Evolutionary conservation across 129 eudicot genomes (phyloP), one percentile per base, ranked within the genome.

Genomic region (Artemisia tridentata): DNA sequence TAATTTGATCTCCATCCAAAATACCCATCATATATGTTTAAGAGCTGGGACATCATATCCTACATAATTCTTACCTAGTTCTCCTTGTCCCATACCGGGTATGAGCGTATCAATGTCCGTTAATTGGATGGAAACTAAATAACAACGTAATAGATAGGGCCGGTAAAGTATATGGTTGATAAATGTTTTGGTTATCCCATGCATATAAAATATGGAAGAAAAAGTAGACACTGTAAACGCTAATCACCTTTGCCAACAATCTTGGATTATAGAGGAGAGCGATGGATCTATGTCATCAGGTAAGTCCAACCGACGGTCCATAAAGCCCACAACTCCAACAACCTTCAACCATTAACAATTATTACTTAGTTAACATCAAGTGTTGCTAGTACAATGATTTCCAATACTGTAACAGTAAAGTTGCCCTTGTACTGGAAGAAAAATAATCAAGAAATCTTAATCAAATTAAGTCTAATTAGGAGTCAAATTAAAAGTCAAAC

Each of bases 201-300:
- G 67, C 66, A 34, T 53, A 19, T 54, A 18, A 7, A 31, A 62
- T 25, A 54, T 54, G 10, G 62, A 71, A 49, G 41, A 20, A 41
- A 20, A 57, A 72, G 54, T 12, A 61, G 49, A 29, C 15, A 8
- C 8, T 3, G 4, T 18, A 67, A 29, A 51, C 52, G 16, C 9
- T 69, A 19, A 81, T 59, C 54, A 89, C 98, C 91, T 92, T 67
- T 75, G 82, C 98, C 98, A 92, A 74, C 98, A 92, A 25, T 89
- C 91, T 9, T 68, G 68, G 67, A 92, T 92, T 27, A 89, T 68
- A 53, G 96, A 83, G 6, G 91, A 81, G 47, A 92, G 68, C 58
- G 74, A 81, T 0, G 96, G 91, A 70, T 92, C 90, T 9, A 86
- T 46, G 66, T 74, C 67, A 41, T 84, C 88, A 0, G 96, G 96